phyloP scores from a whole-genome alignment of 495 filamentous ascomycete species.

The Wilcoxina mikolae region DNA sequence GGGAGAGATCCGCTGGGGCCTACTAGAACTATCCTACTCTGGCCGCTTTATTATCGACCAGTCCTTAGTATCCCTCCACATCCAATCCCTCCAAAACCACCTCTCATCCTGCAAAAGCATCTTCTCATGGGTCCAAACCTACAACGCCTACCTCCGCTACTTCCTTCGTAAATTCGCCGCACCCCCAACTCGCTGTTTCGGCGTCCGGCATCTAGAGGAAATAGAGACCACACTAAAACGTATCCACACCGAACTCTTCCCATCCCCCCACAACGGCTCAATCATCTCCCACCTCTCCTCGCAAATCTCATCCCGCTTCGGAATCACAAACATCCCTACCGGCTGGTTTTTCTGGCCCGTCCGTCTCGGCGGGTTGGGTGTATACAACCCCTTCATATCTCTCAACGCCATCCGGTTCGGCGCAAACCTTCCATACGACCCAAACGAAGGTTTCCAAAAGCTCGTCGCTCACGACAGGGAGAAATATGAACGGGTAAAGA shows the following conservation, averaged over 20 bases:
- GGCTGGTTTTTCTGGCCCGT: not conserved
- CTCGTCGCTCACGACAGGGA: not conserved
- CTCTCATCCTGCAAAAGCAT: conserved; percentile 42
- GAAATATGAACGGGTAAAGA: not conserved
- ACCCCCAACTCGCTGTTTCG: conserved; percentile 38
- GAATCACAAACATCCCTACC: conserved; percentile 34
- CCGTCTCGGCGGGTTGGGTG: not conserved
- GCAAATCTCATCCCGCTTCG: conserved; percentile 40
- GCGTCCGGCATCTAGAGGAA: conserved; percentile 47
- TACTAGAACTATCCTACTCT: conserved; percentile 42
- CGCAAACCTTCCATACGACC: not conserved
- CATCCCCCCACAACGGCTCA: conserved; percentile 30
- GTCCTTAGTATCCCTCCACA: conserved; percentile 45
- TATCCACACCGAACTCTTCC: conserved; percentile 44
- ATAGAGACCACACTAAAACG: conserved; percentile 44
- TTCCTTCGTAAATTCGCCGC: conserved; percentile 48
- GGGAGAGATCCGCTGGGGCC: conserved; percentile 53
- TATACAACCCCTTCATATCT: not conserved
- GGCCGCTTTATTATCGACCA: conserved; percentile 51
- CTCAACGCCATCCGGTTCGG: not conserved
- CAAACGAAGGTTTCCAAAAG: not conserved
- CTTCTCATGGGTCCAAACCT: conserved; percentile 50
- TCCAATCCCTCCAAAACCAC: conserved; percentile 44
- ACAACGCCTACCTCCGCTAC: conserved; percentile 52
- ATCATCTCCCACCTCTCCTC: conserved; percentile 46